phyloP scores from a whole-genome alignment of 2,329 filamentous ascomycete genomes.

The Beauveria asiatica region DNA sequence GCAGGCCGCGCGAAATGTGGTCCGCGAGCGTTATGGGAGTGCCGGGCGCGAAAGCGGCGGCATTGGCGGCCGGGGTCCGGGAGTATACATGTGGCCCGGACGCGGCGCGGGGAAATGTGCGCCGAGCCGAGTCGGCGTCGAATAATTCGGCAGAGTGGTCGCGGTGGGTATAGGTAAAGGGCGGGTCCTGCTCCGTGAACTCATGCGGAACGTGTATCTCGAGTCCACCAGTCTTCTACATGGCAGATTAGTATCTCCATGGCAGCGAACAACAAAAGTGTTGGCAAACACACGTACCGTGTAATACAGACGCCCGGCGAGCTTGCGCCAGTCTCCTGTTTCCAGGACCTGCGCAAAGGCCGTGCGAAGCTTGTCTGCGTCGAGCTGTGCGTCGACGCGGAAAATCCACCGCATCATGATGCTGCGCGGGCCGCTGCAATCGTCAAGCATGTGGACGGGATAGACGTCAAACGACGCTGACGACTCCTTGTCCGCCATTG shows the following conservation, averaged over 20 bases:
- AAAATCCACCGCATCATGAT: constrained; percentile 27
- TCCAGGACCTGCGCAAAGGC: constrained; percentile 30
- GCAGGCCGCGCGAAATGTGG: neutral
- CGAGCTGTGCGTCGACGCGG: constrained; percentile 37
- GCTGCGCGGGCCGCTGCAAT: constrained; percentile 15
- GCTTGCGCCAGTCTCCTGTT: constrained; percentile 36
- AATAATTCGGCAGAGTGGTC: neutral
- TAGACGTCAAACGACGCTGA: constrained; percentile 17
- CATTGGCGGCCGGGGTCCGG: neutral
- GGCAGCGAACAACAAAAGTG: no score
- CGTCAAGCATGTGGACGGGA: constrained; percentile 26
- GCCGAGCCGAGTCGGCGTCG: neutral
- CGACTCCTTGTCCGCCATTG: neutral
- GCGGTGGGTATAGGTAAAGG: neutral
- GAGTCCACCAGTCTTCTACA: neutral
- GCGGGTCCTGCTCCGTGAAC: neutral
- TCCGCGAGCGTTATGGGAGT: neutral
- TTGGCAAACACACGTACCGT: neutral
- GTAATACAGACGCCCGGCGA: constrained; percentile 33
- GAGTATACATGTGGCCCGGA: neutral
- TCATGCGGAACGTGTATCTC: neutral
- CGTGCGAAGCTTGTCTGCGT: constrained; percentile 28
- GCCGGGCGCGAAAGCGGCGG: neutral
- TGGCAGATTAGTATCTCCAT: neutral
- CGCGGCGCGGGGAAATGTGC: neutral